Conservation (phyloP, 345 rosid genomes). For the Geranium rotundifolium region DNA sequence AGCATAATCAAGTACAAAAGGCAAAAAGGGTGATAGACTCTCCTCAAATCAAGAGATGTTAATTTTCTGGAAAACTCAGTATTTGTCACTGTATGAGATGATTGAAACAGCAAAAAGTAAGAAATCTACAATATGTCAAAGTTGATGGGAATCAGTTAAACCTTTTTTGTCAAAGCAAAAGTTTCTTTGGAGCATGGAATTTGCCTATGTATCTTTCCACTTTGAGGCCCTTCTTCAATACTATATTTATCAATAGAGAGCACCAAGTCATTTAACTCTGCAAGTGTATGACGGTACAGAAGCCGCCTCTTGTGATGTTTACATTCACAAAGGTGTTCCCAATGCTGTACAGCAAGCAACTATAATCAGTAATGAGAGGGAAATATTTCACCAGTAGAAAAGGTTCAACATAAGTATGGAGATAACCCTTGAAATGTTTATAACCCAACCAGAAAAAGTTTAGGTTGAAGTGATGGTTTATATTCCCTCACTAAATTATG, state of each 20-base stretch:
- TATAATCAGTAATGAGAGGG: constrained; percentile 1
- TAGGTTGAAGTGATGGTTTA: background rate
- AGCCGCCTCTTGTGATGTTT: constrained; percentile 51
- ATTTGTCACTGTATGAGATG: too few species aligned
- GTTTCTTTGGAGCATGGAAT: constrained; percentile 30
- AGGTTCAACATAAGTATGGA: background rate
- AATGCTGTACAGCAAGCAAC: constrained; percentile 53
- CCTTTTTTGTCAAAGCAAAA: constrained; percentile 48
- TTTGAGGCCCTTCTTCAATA: constrained; percentile 23
- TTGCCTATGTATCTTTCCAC: constrained; percentile 21
- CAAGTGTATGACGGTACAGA: constrained; percentile 68
- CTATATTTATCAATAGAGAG: constrained; percentile 27
- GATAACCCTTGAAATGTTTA: background rate
- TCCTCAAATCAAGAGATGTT: too few species aligned
- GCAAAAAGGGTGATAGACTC: too few species aligned
- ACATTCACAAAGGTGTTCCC: constrained; percentile 87
- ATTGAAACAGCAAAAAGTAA: background rate
- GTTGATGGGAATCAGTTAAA: constrained; percentile 9
- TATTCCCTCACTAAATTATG: background rate
- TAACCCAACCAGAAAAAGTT: background rate
- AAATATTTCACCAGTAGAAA: background rate
- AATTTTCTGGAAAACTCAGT: too few species aligned
- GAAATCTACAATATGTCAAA: background rate
- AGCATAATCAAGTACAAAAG: too few species aligned
- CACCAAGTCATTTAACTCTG: constrained; percentile 53